Conservation (phyloP, 164 flowering plant genomes). For the Dillenia turbinata region DNA sequence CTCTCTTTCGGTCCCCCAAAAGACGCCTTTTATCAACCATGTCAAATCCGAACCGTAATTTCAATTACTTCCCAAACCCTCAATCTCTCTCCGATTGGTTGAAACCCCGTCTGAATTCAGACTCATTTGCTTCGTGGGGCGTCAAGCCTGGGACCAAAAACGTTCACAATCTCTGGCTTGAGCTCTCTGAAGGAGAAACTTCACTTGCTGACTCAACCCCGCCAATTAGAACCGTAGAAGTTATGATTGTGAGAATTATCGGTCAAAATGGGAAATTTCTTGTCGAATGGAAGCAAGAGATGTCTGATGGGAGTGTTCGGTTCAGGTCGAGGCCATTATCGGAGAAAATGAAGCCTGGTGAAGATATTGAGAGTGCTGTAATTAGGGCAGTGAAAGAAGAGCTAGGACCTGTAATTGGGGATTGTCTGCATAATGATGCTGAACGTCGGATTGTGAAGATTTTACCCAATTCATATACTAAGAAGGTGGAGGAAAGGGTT, state of each 20-base stretch:
- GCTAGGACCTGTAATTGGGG: slow-evolving; percentile 48
- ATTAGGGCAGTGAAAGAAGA: slow-evolving; percentile 74
- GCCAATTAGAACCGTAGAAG: slow-evolving; percentile 71
- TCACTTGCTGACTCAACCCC: slow-evolving; percentile 57
- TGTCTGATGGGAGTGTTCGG: slow-evolving; percentile 69
- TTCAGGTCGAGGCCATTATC: slow-evolving; percentile 63
- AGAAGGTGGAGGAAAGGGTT: slow-evolving; percentile 71
- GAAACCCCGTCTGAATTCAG: slow-evolving; percentile 59
- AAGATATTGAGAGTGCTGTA: slow-evolving; percentile 55
- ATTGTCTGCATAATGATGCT: background rate
- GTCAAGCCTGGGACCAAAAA: slow-evolving; percentile 88
- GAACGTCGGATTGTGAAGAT: slow-evolving; percentile 33
- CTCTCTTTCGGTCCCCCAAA: background rate
- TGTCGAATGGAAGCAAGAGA: slow-evolving; percentile 71
- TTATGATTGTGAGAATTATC: slow-evolving; percentile 53
- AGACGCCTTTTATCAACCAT: slow-evolving; percentile 25
- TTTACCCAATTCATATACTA: slow-evolving; percentile 49
- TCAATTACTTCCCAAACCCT: slow-evolving; percentile 48
- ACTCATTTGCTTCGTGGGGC: slow-evolving; percentile 81
- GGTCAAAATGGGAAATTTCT: slow-evolving; percentile 27
- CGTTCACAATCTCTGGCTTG: slow-evolving; percentile 91
- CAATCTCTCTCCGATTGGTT: slow-evolving; percentile 88
- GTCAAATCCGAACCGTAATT: slow-evolving; percentile 25
- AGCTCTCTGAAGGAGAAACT: slow-evolving; percentile 82
- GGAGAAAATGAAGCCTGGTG: slow-evolving; percentile 92